phyloP scores from a whole-genome alignment of 1,284 basidiomycete genomes.

The Phlebopus sp. region DNA sequence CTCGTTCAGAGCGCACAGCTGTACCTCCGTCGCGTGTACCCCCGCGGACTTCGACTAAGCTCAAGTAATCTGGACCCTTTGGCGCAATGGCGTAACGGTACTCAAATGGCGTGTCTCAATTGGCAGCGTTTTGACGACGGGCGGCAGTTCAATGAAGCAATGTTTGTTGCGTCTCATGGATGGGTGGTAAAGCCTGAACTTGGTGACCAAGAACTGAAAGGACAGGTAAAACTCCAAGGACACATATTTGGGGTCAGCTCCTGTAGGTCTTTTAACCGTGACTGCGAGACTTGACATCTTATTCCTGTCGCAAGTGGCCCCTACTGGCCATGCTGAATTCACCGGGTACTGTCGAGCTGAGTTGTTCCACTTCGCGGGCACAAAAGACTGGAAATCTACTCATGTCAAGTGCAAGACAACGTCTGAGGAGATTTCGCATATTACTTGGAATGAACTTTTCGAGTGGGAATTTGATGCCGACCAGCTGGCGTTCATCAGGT shows the following conservation, averaged over 20 bases:
- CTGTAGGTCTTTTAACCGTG: constrained; percentile 34
- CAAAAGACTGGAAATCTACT: constrained; percentile 42
- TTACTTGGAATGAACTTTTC: constrained; percentile 45
- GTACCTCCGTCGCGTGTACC: constrained; percentile 57
- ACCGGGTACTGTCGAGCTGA: constrained; percentile 42
- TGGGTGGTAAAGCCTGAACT: constrained; percentile 51
- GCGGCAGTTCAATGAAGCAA: constrained; percentile 59
- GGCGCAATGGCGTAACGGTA: constrained; percentile 56
- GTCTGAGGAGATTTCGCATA: constrained; percentile 36
- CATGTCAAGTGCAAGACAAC: constrained; percentile 34
- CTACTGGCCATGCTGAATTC: constrained; percentile 36
- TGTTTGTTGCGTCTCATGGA: constrained; percentile 58
- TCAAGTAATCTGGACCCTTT: constrained; percentile 54
- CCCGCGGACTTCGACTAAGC: constrained; percentile 53
- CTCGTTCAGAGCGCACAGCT: constrained; percentile 42
- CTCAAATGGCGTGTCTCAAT: constrained; percentile 63
- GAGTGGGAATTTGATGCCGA: constrained; percentile 50
- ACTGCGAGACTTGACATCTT: neutral
- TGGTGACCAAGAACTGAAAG: constrained; percentile 6
- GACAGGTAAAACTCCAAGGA: constrained; percentile 30
- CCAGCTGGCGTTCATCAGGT: constrained; percentile 52
- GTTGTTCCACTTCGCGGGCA: constrained; percentile 37
- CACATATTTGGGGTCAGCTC: constrained; percentile 47
- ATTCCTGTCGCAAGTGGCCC: constrained; percentile 36
- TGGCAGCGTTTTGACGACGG: constrained; percentile 57